phyloP scores from a whole-genome alignment of 371 early-diverging fungal species.

The Globomyces sp. region DNA sequence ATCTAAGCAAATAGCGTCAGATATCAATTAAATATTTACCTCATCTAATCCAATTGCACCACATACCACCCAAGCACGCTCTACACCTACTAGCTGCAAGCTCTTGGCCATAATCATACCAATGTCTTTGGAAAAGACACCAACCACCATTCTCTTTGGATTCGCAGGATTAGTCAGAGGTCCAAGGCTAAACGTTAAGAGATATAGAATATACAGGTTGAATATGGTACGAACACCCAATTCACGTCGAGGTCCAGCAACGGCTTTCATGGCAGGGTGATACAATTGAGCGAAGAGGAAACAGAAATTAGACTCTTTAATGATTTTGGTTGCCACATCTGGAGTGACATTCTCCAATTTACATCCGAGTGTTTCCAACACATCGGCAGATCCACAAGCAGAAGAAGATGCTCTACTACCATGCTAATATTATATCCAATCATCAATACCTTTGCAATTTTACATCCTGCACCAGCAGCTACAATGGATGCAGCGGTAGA shows the following conservation, averaged over 20 bases:
- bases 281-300: conserved; percentile 90
- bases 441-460: conserved; percentile 80
- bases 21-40: conserved; percentile 30
- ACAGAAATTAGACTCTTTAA: conserved; percentile 67
- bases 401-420: conserved; percentile 95
- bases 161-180: conserved; percentile 89
- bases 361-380: conserved; percentile 84
- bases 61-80: conserved; percentile 82
- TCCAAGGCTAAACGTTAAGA: conserved; percentile 59
- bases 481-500: conserved; percentile 90
- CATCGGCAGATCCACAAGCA: conserved; percentile 90
- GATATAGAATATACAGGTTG: conserved; percentile 58
- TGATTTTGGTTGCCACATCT: conserved; percentile 59
- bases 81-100: conserved; percentile 69
- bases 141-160: conserved; percentile 81
- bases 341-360: conserved; percentile 65
- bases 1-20: conserved; percentile 45
- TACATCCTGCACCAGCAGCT: conserved; percentile 89
- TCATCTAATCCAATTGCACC: conserved; percentile 81
- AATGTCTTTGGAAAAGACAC: conserved; percentile 77
- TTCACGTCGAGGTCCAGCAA: conserved; percentile 76
- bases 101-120: conserved; percentile 85
- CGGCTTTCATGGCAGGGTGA: conserved; percentile 89
- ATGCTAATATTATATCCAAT: conserved; percentile 56
- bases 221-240: conserved; percentile 93